These are phyloP conservation scores for Fraxinus quadrangulata DNA, from an alignment of 257 asterid species.

Conservation along the genomic window DNA sequence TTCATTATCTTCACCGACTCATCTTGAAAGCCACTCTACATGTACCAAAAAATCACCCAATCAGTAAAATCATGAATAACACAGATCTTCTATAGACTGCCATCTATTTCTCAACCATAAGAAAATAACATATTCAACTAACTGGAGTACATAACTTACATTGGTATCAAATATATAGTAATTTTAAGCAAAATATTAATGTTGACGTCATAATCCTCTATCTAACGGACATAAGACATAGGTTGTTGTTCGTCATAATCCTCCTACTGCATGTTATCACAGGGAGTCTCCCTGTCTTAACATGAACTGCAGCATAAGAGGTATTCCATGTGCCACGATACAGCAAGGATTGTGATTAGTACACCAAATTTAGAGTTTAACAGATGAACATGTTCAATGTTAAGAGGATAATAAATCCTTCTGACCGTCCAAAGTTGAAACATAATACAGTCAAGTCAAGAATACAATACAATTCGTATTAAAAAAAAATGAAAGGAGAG, in stretches of 20 bases:
- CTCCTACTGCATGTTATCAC: background rate
- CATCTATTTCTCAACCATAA: slow-evolving; percentile 4
- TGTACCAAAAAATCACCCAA: slow-evolving; percentile 7
- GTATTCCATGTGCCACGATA: background rate
- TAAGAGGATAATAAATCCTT: background rate
- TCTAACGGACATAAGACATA: background rate
- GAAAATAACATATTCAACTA: background rate
- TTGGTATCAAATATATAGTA: background rate
- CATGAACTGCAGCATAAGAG: background rate
- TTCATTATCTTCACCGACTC: slow-evolving; percentile 74
- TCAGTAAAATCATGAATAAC: slow-evolving; percentile 13
- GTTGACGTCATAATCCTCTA: background rate
- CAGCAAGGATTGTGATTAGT: background rate
- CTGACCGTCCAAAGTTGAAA: background rate
- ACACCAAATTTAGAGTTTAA: background rate
- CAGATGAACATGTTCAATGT: background rate
- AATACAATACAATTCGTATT: background rate
- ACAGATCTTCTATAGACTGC: background rate
- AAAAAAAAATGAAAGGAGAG: background rate
- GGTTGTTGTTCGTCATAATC: background rate
- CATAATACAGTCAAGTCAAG: background rate
- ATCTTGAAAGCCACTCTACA: slow-evolving; percentile 82
- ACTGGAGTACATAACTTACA: slow-evolving; percentile 1
- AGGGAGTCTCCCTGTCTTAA: background rate
- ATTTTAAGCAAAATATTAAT: background rate